These are phyloP conservation scores for Ophiostoma tasmaniense DNA, from an alignment of 2,329 filamentous ascomycete species.

Conservation along the genomic window DNA sequence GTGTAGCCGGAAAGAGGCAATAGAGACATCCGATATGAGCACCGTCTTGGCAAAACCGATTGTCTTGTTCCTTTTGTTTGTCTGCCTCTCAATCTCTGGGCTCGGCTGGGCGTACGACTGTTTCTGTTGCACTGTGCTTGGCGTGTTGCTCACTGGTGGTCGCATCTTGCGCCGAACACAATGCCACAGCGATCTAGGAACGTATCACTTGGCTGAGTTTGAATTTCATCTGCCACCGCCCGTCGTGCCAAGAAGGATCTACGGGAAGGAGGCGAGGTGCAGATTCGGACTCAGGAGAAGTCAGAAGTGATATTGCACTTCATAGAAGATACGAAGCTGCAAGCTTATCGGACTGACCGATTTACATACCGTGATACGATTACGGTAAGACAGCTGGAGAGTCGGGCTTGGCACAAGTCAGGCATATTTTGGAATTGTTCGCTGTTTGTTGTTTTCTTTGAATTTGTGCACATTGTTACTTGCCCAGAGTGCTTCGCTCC, in stretches of 20 bases:
- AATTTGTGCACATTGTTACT: not conserved
- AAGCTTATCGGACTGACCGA: not conserved
- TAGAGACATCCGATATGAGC: not conserved
- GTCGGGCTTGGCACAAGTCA: not conserved
- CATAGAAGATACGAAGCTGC: not conserved
- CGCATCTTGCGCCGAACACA: not conserved
- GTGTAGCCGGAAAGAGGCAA: not conserved
- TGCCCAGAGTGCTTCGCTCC: not conserved
- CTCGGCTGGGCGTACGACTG: not conserved
- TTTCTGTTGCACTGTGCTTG: conserved; percentile 1
- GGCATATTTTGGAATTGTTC: not conserved
- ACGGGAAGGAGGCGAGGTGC: not conserved
- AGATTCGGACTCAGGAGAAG: not conserved
- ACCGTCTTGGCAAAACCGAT: not conserved
- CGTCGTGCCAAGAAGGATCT: not conserved
- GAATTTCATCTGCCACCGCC: not conserved
- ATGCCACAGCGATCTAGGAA: not conserved
- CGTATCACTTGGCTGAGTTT: not conserved
- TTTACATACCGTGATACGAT: not conserved
- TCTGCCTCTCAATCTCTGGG: not conserved
- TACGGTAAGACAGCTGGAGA: not conserved
- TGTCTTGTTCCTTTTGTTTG: not conserved
- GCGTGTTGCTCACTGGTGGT: not conserved
- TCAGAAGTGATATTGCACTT: not conserved
- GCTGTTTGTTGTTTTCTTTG: not conserved